Evolutionary conservation across 2,329 filamentous ascomycete species (phyloP).

Genomic region (Aureobasidium melanogenum): DNA sequence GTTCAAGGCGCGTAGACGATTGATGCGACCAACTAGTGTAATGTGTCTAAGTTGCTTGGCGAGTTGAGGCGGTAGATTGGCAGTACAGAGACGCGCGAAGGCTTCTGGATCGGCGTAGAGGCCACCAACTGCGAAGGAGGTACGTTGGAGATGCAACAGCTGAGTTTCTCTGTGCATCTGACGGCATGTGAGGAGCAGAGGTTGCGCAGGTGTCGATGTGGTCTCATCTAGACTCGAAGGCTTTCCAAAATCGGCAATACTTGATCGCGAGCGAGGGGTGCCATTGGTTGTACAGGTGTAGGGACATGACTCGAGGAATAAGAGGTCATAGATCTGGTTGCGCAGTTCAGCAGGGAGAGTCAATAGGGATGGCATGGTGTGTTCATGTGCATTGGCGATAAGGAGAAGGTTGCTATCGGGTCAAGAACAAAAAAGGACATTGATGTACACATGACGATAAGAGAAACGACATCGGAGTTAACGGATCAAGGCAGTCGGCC

Average conservation of each 20-base stretch:
- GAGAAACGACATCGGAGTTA: constrained; percentile 4
- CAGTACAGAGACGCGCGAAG: constrained; percentile 21
- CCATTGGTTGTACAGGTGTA: background rate
- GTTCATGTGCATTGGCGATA: background rate
- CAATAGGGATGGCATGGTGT: constrained; percentile 8
- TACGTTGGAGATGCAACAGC: constrained; percentile 23
- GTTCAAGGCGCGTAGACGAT: constrained; percentile 25
- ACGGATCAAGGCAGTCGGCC: background rate
- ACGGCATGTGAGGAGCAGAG: constrained; percentile 10
- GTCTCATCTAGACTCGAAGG: background rate
- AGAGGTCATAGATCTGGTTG: constrained; percentile 14
- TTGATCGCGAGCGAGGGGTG: background rate
- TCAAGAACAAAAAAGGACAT: background rate
- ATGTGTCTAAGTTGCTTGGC: constrained; percentile 22
- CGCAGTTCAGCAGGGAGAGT: constrained; percentile 14
- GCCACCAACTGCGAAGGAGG: constrained; percentile 22
- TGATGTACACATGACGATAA: constrained; percentile 4
- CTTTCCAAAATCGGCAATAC: background rate
- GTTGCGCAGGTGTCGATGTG: background rate
- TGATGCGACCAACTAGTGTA: constrained; percentile 25
- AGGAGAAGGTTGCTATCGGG: background rate
- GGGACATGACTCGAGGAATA: constrained; percentile 9
- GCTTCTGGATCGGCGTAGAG: constrained; percentile 19
- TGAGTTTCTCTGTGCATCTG: constrained; percentile 12
- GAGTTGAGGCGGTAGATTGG: constrained; percentile 17